Evolutionary conservation across 345 rosid genomes (phyloP).

Genomic region (Citrus medica): DNA sequence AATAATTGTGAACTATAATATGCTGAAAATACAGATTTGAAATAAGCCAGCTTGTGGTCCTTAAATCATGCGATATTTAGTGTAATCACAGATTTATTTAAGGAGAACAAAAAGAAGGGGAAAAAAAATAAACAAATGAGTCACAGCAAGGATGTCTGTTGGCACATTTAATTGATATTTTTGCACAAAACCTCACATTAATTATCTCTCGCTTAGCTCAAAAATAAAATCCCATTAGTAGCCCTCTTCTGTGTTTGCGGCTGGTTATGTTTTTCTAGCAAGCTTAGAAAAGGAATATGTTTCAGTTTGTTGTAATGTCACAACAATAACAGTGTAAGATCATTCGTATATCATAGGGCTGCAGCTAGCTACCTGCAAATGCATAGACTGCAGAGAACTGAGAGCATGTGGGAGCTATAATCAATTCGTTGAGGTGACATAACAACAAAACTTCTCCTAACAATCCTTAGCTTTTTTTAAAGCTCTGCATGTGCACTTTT

Average conservation of each 20-base stretch:
- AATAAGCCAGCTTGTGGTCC: conserved; percentile 3
- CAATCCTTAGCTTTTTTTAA: neutral
- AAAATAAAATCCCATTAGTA: neutral
- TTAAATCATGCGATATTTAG: too few species aligned
- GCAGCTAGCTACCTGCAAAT: neutral
- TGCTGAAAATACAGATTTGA: conserved; percentile 9
- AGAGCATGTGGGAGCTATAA: conserved; percentile 10
- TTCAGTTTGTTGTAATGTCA: neutral
- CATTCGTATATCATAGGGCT: neutral
- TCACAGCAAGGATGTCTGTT: neutral
- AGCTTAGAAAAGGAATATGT: too few species aligned
- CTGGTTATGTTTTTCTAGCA: neutral
- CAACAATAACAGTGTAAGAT: neutral
- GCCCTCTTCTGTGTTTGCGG: neutral
- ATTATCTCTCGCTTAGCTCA: neutral
- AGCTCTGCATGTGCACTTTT: conserved; percentile 27
- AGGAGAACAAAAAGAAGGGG: neutral
- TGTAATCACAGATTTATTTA: neutral
- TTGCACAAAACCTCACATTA: neutral
- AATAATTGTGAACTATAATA: conserved; percentile 2
- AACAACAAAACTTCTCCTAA: neutral
- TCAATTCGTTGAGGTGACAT: conserved; percentile 1
- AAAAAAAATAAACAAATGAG: neutral
- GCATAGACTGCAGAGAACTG: neutral
- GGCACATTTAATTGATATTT: neutral